Evolutionary conservation across 176 grass and related monocot genomes (phyloP).

Genomic region (Triticum turgidum): DNA sequence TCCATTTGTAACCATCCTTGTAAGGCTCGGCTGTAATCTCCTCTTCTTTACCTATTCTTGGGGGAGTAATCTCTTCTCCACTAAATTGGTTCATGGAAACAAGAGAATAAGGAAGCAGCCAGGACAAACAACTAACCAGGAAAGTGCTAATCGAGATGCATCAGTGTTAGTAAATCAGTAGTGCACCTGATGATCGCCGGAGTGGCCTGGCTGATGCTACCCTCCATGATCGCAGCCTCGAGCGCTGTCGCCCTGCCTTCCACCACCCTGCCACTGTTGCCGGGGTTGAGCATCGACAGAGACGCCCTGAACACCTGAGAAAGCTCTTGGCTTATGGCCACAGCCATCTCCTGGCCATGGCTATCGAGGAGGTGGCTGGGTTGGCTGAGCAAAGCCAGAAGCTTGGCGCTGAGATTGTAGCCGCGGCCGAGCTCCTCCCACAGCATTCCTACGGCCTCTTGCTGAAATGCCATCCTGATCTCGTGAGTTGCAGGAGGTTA

Average conservation of each 20-base stretch:
- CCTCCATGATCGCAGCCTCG: background rate
- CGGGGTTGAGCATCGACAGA: slow-evolving; percentile 28
- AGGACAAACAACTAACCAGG: background rate
- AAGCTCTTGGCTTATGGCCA: slow-evolving; percentile 20
- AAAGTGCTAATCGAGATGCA: background rate
- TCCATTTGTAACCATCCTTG: slow-evolving; percentile 49
- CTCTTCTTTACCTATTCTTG: slow-evolving; percentile 21
- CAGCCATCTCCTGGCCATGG: slow-evolving; percentile 13
- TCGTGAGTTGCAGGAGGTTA: background rate
- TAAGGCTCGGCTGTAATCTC: slow-evolving; percentile 39
- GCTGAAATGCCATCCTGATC: slow-evolving; percentile 33
- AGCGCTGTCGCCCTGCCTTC: background rate
- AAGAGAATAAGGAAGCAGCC: background rate
- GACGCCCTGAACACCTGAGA: slow-evolving; percentile 39
- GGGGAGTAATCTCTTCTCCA: background rate
- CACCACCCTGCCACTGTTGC: background rate
- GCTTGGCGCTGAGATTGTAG: slow-evolving; percentile 16
- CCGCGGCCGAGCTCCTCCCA: slow-evolving; percentile 26
- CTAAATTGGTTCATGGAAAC: background rate
- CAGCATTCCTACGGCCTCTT: background rate
- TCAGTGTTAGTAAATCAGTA: background rate
- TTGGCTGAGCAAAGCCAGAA: slow-evolving; percentile 17
- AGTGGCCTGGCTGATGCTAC: background rate
- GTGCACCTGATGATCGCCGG: slow-evolving; percentile 11
- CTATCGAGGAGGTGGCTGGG: slow-evolving; percentile 11